phyloP scores from a whole-genome alignment of 2,329 filamentous ascomycete species.

The Colletotrichum australisinense region DNA sequence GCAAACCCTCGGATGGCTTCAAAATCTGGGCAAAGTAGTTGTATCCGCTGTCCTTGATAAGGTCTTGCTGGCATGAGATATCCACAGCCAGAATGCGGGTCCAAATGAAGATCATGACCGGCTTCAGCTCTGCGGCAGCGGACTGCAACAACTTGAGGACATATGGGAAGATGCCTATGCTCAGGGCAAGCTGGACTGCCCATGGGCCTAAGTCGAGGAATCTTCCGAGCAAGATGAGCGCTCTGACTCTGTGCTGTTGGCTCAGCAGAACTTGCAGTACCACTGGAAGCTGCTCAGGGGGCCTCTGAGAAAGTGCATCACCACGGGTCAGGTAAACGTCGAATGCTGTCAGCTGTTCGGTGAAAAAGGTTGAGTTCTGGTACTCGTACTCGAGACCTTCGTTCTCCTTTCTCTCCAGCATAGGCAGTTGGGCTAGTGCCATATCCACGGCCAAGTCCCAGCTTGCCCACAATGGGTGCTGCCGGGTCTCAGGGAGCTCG shows the following conservation, averaged over 20 bases:
- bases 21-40: slow-evolving; percentile 96
- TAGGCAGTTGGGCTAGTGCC: slow-evolving; percentile 89
- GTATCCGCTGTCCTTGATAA: slow-evolving; percentile 97
- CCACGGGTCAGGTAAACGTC: slow-evolving; percentile 92
- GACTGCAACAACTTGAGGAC: slow-evolving; percentile 98
- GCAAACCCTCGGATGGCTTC: slow-evolving; percentile 84
- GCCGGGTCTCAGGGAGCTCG: slow-evolving; percentile 91
- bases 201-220: slow-evolving; percentile 96
- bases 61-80: slow-evolving; percentile 89
- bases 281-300: slow-evolving; percentile 94
- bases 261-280: slow-evolving; percentile 95
- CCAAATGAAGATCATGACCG: slow-evolving; percentile 99
- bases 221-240: slow-evolving; percentile 89
- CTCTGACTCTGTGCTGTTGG: slow-evolving; percentile 91
- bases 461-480: slow-evolving; percentile 95
- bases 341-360: slow-evolving; percentile 96
- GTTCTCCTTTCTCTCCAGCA: slow-evolving; percentile 82
- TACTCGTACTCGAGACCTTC: slow-evolving; percentile 88
- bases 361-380: slow-evolving; percentile 94
- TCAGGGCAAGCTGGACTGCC: slow-evolving; percentile 97
- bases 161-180: slow-evolving; percentile 98
- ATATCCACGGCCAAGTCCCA: slow-evolving; percentile 98
- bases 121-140: slow-evolving; percentile 92
- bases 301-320: slow-evolving; percentile 82
- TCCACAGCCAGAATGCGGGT: slow-evolving; percentile 95